Evolutionary conservation across 1,284 basidiomycete species (phyloP), one percentile per base, ranked within the genome.

Genomic region (Tilletia setariae): DNA sequence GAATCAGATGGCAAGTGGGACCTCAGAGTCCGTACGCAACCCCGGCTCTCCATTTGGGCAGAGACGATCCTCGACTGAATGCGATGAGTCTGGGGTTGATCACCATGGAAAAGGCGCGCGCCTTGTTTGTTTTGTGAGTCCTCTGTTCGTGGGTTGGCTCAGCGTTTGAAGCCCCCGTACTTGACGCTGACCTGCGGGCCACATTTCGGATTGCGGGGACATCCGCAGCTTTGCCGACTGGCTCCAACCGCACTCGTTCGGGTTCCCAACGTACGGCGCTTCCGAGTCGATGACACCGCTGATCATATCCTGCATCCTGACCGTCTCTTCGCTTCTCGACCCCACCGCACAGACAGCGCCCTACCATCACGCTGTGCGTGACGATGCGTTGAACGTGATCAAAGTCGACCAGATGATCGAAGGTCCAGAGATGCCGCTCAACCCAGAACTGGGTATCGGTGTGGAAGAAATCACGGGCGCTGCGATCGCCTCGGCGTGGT

Each of bases 381-480:
- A 73, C 61, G 75, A 76, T 64, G 75, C 72, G 11, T 71, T 75
- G 62, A 72, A 73, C 1, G 66, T 72, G 1, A 65, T 76, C 21
- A 44, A 71, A 7, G 67, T 75, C n/a, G 72, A 75, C 23, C 72
- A 75, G 62, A 68, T 67, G 15, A 71, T 76, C 64, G 64, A 73
- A 42, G 69, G 64, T 3, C 56, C 56, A 2, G 42, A 67, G 30
- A 71, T 68, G 15, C 64, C 70, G 7, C 74, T 79, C 25, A 75
- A 79, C 56, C 78, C 76, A 6, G 78, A 79, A 65, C 70, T 78
- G 6, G 78, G 78, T 43, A 76, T 79, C 44, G 78, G 78, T 13
- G 76, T 79, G 13, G 78, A 79, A 65, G 78, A 79, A 68, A 79
- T 79, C 65, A 78, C 74, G 2, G 76, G 76, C 8, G 76, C 75